Base-by-base conservation (phyloP, 495 filamentous ascomycete species). In the Geopyxis carbonaria region DNA sequence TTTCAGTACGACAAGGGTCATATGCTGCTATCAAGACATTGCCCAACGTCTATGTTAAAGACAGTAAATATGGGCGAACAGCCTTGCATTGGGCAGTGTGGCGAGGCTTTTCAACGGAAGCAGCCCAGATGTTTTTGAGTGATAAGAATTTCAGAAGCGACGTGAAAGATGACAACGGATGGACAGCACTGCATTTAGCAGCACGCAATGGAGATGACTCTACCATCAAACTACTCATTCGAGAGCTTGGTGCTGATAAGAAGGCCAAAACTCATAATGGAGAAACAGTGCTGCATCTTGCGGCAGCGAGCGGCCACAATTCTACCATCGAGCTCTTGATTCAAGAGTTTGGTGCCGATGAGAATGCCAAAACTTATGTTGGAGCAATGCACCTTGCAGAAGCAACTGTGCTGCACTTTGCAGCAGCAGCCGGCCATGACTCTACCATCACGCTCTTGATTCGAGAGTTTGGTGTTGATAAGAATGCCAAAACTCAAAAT, bases 241-340 rank as follows among this genome's bases (percentile, higher is more conserved):
- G 34, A 9, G 30, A 22, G 18, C 20, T 18, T 2, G 38, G 22
- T 22, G 16, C 22, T 28, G 20, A 30, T 18, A 21, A 11, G 24
- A 15, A 35, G 7, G 16, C 30, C 6, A 25, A 29, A 22, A 19
- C 4, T 30, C n/a, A n/a, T 13, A 29, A 39, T 28, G 22, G 34
- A 3, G 40, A 34, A 4, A 53, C 45, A 2, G 52, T 57, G 1
- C 30, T 61, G 0, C 38, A 48, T 20, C 43, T 39, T 20, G 57
- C 55, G 8, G 43, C 48, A 9, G n/a, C 15, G 7, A 39, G 44
- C n/a, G 51, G 54, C 1, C 41, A 59, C 39, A 19, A 49, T 15
- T 24, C 44, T 5, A 45, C 47, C 18, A 42, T 53, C 6, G 27
- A 39, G 4, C 40, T 52, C 6, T 32, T 61, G 10, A 21, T 25